Conservation (phyloP, 371 early-diverging fungal genomes). For the Haplosporangium sp. region DNA sequence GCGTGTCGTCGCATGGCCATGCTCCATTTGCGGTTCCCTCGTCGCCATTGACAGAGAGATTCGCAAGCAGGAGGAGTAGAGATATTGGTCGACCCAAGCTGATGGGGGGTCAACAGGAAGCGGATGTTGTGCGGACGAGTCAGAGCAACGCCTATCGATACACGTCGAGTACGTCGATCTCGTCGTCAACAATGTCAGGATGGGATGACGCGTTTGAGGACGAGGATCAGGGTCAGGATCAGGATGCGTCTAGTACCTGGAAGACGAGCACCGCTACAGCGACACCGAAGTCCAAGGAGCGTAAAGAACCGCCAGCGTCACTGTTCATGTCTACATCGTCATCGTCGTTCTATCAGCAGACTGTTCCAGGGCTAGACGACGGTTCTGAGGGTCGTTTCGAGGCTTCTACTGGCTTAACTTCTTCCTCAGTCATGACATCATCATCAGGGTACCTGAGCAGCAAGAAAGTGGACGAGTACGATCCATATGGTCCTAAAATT, state of each 20-base stretch:
- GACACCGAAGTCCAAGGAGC: background rate
- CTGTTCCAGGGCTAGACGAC: slow-evolving; percentile 43
- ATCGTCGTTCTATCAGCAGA: slow-evolving; percentile 42
- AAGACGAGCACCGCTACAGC: background rate
- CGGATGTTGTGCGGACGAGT: slow-evolving; percentile 21
- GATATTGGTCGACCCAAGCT: slow-evolving; percentile 20
- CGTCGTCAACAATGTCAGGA: slow-evolving; percentile 33
- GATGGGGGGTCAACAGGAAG: background rate
- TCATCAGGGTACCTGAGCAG: slow-evolving; percentile 25
- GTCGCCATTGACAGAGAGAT: slow-evolving; percentile 21
- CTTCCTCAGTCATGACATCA: background rate
- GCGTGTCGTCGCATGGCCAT: slow-evolving; percentile 1
- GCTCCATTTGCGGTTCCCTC: slow-evolving; percentile 2
- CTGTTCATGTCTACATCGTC: slow-evolving; percentile 15
- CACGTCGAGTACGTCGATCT: slow-evolving; percentile 19
- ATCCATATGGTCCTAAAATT: slow-evolving; percentile 39
- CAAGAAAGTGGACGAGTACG: slow-evolving; percentile 36
- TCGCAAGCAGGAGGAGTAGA: slow-evolving; percentile 34
- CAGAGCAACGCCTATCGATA: slow-evolving; percentile 42
- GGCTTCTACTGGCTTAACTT: background rate
- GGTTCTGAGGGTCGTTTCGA: background rate
- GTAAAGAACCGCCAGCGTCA: slow-evolving; percentile 3
- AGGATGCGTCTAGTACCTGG: background rate
- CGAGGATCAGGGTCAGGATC: background rate
- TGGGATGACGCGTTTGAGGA: slow-evolving; percentile 31